A percentile compares a stretch with the other conserved stretches of the same genome.
Conservation (phyloP, 1,284 basidiomycete species). For the Athelia psychrophila region DNA sequence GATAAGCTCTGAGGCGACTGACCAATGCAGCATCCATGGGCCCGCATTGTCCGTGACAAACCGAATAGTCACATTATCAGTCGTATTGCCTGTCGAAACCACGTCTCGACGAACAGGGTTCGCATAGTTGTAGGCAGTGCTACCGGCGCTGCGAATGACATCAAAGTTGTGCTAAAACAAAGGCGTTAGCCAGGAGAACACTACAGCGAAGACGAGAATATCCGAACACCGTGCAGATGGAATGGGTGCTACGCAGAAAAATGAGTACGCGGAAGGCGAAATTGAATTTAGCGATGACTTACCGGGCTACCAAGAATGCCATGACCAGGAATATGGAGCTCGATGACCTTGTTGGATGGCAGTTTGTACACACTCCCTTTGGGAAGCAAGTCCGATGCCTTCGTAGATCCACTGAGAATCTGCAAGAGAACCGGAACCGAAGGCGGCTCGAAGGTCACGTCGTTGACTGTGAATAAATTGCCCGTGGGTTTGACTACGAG, state of each 20-base stretch:
- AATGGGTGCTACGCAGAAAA: conserved; percentile 26
- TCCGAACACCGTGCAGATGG: conserved; percentile 24
- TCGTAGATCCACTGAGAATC: conserved; percentile 13
- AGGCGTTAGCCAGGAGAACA: background rate
- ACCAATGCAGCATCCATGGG: conserved; percentile 5
- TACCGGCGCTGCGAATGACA: conserved; percentile 9
- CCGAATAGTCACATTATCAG: too few relatives aligned
- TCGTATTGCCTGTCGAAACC: too few relatives aligned
- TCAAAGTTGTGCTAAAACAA: conserved; percentile 9
- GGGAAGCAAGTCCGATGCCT: conserved; percentile 9
- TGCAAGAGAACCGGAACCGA: conserved; percentile 16
- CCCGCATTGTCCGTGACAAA: conserved; percentile 10
- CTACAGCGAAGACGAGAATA: background rate
- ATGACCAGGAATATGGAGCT: conserved; percentile 21
- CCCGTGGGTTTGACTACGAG: too few relatives aligned
- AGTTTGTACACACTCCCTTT: conserved; percentile 23
- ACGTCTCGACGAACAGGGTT: conserved; percentile 24
- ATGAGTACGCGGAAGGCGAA: conserved; percentile 4
- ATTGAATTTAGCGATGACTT: conserved; percentile 3
- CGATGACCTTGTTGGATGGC: conserved; percentile 30
- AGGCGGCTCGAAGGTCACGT: background rate
- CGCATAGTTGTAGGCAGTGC: conserved; percentile 8
- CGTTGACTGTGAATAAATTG: conserved; percentile 14
- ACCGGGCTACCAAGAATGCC: conserved; percentile 15
- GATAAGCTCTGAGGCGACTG: background rate